Base-by-base conservation (phyloP, 2,329 filamentous ascomycete species). In the Xylariaceae sp. region DNA sequence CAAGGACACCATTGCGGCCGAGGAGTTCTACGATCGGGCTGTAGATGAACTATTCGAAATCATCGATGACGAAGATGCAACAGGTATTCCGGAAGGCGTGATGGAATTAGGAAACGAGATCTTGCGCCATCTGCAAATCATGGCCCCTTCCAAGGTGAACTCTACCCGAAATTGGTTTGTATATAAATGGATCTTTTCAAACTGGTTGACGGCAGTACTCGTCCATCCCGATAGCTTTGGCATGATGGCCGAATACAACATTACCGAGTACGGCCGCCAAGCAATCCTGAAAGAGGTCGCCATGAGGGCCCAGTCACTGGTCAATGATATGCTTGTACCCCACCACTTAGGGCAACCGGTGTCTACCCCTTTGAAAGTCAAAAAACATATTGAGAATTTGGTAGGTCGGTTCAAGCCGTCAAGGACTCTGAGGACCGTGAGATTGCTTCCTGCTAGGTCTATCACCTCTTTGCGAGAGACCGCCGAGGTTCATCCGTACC, bases 171-270 rank as follows among this genome's bases (percentile, higher is more conserved):
- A 86, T 63, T 95, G 92, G 77, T 82, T 97, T 61, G 86, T 97
- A 59, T 90, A 88, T 65, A 89, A 92, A 68, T 99, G 93, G 86
- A 86, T 97, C 58, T 96, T 97, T 70, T 89, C 91, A 58, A 87
- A 88, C 45, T 97, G 94, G 72, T 78, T 97, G 29, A 81, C 91
- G 40, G 88, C 89, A 64, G 87, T 91, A 47, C 84, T 97, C 66
- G 89, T 91, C 41, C 89, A 94, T 66, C 94, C 94, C 9, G 94
- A 99, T 81, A 92, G 81, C 46, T 81, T 85, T 62, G 83, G 84
- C 49, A 84, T 89, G 75, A 87, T 97, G 77, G 83, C 91, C 51
- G 91, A 96, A 65, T 93, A 96, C 70, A 91, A 96, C 74, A 91
- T 97, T 64, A 92, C 89, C 43, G 91, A 95, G 63, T 91, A 93